Evolutionary conservation across 352 stramenopile species (phyloP).

Genomic region (Globisporangium heterothallicum): DNA sequence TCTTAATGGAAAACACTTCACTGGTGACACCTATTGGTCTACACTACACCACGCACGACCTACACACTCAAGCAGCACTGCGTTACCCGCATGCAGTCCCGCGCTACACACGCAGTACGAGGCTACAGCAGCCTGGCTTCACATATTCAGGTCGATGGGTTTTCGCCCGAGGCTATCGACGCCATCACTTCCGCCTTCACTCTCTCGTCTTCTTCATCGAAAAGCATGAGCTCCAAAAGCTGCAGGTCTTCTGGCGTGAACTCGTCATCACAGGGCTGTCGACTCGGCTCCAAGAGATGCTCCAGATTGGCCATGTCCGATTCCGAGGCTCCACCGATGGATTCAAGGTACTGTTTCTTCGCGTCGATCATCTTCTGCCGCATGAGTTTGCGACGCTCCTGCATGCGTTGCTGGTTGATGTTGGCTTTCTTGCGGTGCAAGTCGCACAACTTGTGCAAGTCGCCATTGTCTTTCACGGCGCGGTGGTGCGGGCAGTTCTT

Average conservation of each 20-base stretch:
- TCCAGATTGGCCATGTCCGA: neutral
- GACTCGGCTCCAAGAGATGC: neutral
- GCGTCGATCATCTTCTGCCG: slow-evolving; percentile 11
- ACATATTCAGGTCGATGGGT: slow-evolving; percentile 4
- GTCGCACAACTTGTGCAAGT: slow-evolving; percentile 52
- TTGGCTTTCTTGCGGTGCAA: slow-evolving; percentile 55
- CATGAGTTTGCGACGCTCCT: slow-evolving; percentile 22
- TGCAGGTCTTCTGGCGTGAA: slow-evolving; percentile 11
- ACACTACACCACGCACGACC: too few relatives aligned
- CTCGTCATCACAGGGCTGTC: slow-evolving; percentile 5
- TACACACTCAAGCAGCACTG: too few relatives aligned
- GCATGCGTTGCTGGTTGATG: slow-evolving; percentile 42
- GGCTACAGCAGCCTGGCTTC: neutral
- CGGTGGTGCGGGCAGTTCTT: slow-evolving; percentile 47
- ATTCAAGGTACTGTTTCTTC: slow-evolving; percentile 5
- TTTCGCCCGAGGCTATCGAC: too few relatives aligned
- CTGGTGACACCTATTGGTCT: too few relatives aligned
- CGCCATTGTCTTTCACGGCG: slow-evolving; percentile 41
- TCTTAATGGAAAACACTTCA: too few relatives aligned
- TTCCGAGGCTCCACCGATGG: neutral
- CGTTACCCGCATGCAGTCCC: too few relatives aligned
- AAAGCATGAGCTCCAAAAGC: slow-evolving; percentile 13
- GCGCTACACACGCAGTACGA: too few relatives aligned
- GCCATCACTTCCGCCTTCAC: slow-evolving; percentile 3
- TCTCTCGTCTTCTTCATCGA: slow-evolving; percentile 3